A percentile compares a stretch with the other conserved stretches of the same genome.
Evolutionary conservation across 139 green algal genomes (phyloP).

Genomic region (Chara braunii): DNA sequence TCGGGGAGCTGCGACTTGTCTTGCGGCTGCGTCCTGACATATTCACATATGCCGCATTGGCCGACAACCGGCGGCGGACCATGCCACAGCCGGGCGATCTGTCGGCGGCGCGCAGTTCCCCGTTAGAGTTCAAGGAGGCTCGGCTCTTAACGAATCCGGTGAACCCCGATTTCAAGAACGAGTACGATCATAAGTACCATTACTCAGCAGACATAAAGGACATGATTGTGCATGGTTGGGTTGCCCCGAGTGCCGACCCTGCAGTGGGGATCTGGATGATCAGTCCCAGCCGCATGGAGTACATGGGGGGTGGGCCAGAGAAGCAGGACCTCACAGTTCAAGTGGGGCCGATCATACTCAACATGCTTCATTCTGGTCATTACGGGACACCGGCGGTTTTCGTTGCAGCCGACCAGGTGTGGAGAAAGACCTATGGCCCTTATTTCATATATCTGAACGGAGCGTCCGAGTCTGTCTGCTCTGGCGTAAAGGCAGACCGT

Average conservation of each 20-base stretch:
- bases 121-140: constrained; percentile 2
- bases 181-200: constrained; percentile 24
- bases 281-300: constrained; percentile 18
- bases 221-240: constrained; percentile 25
- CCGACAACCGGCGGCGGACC: constrained; percentile 4
- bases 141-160: constrained; percentile 4
- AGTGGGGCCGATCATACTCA: constrained; percentile 18
- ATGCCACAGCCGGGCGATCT: constrained; percentile 13
- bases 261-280: constrained; percentile 13
- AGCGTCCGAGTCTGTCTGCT: too few relatives aligned
- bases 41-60: constrained; percentile 8
- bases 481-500: background rate
- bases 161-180: constrained; percentile 23
- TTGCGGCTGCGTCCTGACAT: constrained; percentile 15
- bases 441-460: constrained; percentile 14
- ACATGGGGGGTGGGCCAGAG: background rate
- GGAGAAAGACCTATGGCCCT: constrained; percentile 16
- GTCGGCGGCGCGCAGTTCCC: background rate
- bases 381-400: background rate
- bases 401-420: background rate
- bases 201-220: constrained; percentile 18
- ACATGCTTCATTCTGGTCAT: constrained; percentile 24
- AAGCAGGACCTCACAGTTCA: constrained; percentile 34
- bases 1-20: constrained; percentile 11
- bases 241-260: background rate